Evolutionary conservation across 306 rosid species (phyloP).

Genomic region (Citrullus mucosospermus): DNA sequence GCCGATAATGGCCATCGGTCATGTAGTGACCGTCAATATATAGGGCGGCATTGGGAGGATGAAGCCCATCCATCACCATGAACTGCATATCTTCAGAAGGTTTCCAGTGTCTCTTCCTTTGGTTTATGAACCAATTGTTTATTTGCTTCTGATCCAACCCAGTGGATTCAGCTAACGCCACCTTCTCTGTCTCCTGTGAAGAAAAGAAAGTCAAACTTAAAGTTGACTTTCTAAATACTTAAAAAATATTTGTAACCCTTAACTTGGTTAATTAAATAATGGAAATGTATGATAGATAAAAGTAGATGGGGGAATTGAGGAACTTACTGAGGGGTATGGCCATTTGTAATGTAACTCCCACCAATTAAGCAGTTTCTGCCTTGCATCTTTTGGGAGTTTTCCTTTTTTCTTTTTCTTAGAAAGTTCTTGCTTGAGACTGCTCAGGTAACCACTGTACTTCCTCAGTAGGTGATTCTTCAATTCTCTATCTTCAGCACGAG

Average conservation of each 20-base stretch:
- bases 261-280: not conserved
- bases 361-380: conserved; percentile 92
- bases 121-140: conserved; percentile 96
- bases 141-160: conserved; percentile 97
- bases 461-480: conserved; percentile 73
- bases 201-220: too few relatives aligned
- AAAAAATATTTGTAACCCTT: too few relatives aligned
- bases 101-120: conserved; percentile 97
- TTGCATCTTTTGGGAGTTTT: conserved; percentile 90
- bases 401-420: conserved; percentile 98
- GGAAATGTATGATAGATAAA: not conserved
- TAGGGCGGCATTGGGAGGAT: conserved; percentile 59
- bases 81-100: conserved; percentile 98
- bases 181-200: conserved; percentile 80
- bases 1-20: conserved; percentile 70
- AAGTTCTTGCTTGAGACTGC: conserved; percentile 94
- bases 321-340: conserved; percentile 90
- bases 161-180: conserved; percentile 89
- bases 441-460: conserved; percentile 85
- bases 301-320: not conserved
- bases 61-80: conserved; percentile 96
- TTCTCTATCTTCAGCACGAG: conserved; percentile 85
- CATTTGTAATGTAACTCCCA: conserved; percentile 98
- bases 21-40: conserved; percentile 74
- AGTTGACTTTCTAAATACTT: not conserved